A percentile compares a stretch with the other conserved stretches of the same genome.
phyloP scores from a whole-genome alignment of 2,329 filamentous ascomycete species.

The Ophiostoma sp. region DNA sequence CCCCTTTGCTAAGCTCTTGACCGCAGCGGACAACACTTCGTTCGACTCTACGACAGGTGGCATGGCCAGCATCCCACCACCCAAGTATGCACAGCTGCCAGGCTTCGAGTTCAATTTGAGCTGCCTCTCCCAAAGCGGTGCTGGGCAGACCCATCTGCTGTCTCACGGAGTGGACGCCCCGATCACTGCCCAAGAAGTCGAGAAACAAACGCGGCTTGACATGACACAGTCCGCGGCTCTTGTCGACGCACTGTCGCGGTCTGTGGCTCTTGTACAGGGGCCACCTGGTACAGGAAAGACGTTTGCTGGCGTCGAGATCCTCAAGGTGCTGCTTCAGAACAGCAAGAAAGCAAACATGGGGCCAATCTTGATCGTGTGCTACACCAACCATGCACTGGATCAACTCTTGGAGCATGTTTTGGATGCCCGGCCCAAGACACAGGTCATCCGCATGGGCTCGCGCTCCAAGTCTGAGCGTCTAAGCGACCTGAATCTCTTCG shows the following conservation, averaged over 20 bases:
- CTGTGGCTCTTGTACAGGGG: slow-evolving; percentile 60
- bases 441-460: slow-evolving; percentile 58
- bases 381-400: slow-evolving; percentile 48
- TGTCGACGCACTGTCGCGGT: slow-evolving; percentile 46
- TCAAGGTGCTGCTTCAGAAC: slow-evolving; percentile 48
- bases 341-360: slow-evolving; percentile 39
- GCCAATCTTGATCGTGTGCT: slow-evolving; percentile 44
- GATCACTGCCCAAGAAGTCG: slow-evolving; percentile 28
- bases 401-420: slow-evolving; percentile 57
- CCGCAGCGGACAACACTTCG: background rate
- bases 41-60: background rate
- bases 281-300: slow-evolving; percentile 67
- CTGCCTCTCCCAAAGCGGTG: slow-evolving; percentile 28
- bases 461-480: slow-evolving; percentile 51
- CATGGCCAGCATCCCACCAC: slow-evolving; percentile 37
- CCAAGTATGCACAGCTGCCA: slow-evolving; percentile 44
- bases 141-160: slow-evolving; percentile 21
- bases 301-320: slow-evolving; percentile 54
- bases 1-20: slow-evolving; percentile 46
- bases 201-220: slow-evolving; percentile 45
- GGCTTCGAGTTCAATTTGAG: slow-evolving; percentile 47
- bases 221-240: slow-evolving; percentile 47
- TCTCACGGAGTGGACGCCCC: slow-evolving; percentile 3
- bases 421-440: slow-evolving; percentile 37
- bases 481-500: slow-evolving; percentile 45